Percentiles rank a stretch among this genome's conserved stretches.
These are phyloP conservation scores for Ustilago shanxiensis DNA, from an alignment of 1,284 basidiomycete genomes.

Conservation along the genomic window DNA sequence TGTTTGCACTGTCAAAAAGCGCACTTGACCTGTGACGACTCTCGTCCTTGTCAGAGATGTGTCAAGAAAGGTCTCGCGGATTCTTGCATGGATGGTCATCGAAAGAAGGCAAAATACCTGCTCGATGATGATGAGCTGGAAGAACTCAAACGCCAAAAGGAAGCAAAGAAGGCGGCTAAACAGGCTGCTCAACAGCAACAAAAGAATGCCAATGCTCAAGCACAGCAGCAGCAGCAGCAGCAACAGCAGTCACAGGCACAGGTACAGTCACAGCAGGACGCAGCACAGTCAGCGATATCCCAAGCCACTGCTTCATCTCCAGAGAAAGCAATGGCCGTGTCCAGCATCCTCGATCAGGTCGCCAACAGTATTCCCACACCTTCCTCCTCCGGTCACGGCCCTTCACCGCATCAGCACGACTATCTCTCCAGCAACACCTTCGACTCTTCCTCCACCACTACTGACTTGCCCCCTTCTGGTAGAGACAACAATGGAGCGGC, in stretches of 20 bases:
- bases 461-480: constrained; percentile 13
- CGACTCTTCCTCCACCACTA: constrained; percentile 25
- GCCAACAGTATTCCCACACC: constrained; percentile 26
- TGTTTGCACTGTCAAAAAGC: constrained; percentile 94
- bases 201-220: background rate
- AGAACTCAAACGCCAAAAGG: constrained; percentile 57
- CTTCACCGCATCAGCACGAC: constrained; percentile 47
- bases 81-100: constrained; percentile 90
- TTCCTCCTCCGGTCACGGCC: constrained; percentile 44
- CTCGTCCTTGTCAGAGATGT: constrained; percentile 93
- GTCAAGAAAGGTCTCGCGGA: constrained; percentile 90
- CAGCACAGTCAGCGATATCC: constrained; percentile 19
- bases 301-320: constrained; percentile 20
- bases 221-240: constrained; percentile 11
- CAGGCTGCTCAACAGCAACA: constrained; percentile 30
- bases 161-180: constrained; percentile 49
- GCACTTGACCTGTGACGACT: constrained; percentile 96
- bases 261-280: constrained; percentile 13
- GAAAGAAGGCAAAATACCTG: constrained; percentile 96
- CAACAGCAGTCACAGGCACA: constrained; percentile 1
- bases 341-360: constrained; percentile 46
- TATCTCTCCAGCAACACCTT: constrained; percentile 50
- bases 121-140: constrained; percentile 68
- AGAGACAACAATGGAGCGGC: constrained; percentile 14
- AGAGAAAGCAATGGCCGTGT: constrained; percentile 36